Evolutionary conservation across 2,329 filamentous ascomycete species (phyloP).

Genomic region (Nemania serpens): DNA sequence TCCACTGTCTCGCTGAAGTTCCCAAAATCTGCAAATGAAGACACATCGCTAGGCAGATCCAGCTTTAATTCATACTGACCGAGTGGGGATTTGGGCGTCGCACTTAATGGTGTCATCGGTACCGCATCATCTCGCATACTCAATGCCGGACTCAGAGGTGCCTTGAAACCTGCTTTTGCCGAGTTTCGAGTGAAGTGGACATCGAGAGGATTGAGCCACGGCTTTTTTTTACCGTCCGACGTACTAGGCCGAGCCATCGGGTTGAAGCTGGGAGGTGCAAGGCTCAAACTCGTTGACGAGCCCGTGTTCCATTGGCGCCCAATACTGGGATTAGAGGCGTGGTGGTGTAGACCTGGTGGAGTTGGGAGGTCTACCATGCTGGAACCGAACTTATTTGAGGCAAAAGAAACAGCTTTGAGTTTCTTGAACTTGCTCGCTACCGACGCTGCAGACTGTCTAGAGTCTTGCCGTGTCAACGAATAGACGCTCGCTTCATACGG

Average conservation of each 20-base stretch:
- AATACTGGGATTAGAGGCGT: slow-evolving; percentile 39
- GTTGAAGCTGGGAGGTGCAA: slow-evolving; percentile 38
- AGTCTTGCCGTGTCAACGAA: slow-evolving; percentile 46
- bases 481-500: slow-evolving; percentile 22
- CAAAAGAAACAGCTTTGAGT: slow-evolving; percentile 41
- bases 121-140: slow-evolving; percentile 19
- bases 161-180: slow-evolving; percentile 30
- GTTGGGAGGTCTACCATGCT: slow-evolving; percentile 53
- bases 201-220: slow-evolving; percentile 55
- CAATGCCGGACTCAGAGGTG: slow-evolving; percentile 13
- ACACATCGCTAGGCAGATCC: slow-evolving; percentile 33
- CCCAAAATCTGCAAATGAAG: slow-evolving; percentile 38
- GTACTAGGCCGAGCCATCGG: slow-evolving; percentile 41
- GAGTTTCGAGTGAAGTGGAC: slow-evolving; percentile 47
- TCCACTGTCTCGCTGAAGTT: slow-evolving; percentile 34
- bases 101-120: slow-evolving; percentile 27
- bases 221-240: slow-evolving; percentile 43
- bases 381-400: slow-evolving; percentile 46
- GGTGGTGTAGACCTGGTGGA: slow-evolving; percentile 38
- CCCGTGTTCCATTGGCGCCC: slow-evolving; percentile 44
- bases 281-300: slow-evolving; percentile 44
- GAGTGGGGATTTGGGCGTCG: slow-evolving; percentile 46
- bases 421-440: slow-evolving; percentile 32
- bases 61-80: slow-evolving; percentile 48
- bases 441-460: slow-evolving; percentile 43